Percentiles rank a stretch among this genome's conserved stretches.
Evolutionary conservation across 208 protist species (phyloP).

Genomic region (Leishmania amazonensis): DNA sequence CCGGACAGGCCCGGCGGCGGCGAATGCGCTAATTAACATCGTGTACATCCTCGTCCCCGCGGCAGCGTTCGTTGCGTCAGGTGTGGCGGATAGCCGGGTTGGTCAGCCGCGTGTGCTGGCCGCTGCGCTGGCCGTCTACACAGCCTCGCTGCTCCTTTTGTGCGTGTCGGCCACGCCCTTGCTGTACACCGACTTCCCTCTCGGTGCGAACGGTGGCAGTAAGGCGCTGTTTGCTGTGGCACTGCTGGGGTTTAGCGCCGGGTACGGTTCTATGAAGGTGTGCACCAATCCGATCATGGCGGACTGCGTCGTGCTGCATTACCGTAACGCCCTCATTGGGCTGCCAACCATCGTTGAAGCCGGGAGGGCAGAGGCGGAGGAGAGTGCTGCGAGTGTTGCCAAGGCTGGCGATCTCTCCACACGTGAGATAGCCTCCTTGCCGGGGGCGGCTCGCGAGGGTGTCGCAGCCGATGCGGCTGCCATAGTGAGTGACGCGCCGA

Average conservation of each 20-base stretch:
- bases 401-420: background rate
- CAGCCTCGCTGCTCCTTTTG: slow-evolving; percentile 37
- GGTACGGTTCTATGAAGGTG: slow-evolving; percentile 77
- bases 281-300: slow-evolving; percentile 79
- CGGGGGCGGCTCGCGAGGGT: background rate
- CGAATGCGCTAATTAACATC: slow-evolving; percentile 55
- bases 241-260: slow-evolving; percentile 37
- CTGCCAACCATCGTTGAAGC: background rate
- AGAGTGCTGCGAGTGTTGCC: background rate
- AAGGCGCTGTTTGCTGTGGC: slow-evolving; percentile 35
- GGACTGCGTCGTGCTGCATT: slow-evolving; percentile 44
- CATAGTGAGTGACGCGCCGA: background rate
- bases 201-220: slow-evolving; percentile 5
- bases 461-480: no score
- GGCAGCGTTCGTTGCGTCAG: slow-evolving; percentile 52
- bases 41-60: slow-evolving; percentile 58
- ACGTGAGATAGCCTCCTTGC: background rate
- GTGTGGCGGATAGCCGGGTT: slow-evolving; percentile 50
- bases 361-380: background rate
- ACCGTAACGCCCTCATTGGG: slow-evolving; percentile 13
- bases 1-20: slow-evolving; percentile 25
- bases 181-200: slow-evolving; percentile 50
- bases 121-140: slow-evolving; percentile 34
- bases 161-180: slow-evolving; percentile 47
- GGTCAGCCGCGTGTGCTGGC: slow-evolving; percentile 45